Percentiles rank a stretch among this genome's conserved stretches.
Evolutionary conservation across 441 rosid species (phyloP).

Genomic region (Eutrema salsugineum): DNA sequence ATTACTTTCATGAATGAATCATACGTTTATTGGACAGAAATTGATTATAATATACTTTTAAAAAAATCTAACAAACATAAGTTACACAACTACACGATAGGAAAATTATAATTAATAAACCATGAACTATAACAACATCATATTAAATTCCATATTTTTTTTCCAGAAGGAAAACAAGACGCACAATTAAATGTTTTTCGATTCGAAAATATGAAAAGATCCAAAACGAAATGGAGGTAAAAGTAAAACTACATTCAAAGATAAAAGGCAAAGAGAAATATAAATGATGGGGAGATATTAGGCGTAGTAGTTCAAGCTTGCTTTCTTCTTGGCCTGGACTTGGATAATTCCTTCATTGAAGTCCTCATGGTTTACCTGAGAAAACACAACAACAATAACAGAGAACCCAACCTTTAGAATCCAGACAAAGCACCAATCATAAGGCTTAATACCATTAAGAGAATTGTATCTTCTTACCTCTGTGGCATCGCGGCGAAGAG

Average conservation of each 20-base stretch:
- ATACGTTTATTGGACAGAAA: neutral
- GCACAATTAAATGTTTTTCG: constrained; percentile 8
- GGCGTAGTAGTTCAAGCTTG: constrained; percentile 92
- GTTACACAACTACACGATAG: neutral
- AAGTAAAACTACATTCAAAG: constrained; percentile 4
- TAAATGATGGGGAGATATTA: constrained; percentile 12
- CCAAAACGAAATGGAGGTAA: neutral
- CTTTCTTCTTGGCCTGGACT: constrained; percentile 97
- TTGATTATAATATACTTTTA: neutral
- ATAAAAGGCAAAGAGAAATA: neutral
- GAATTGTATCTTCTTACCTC: constrained; percentile 48
- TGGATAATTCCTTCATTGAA: constrained; percentile 97
- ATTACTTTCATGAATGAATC: no score
- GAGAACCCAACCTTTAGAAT: neutral
- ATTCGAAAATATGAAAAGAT: constrained; percentile 15
- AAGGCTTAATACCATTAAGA: neutral
- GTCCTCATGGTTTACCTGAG: constrained; percentile 91
- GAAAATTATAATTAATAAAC: neutral
- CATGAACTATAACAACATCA: no score
- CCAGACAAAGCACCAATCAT: neutral
- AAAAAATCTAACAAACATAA: neutral
- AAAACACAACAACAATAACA: neutral
- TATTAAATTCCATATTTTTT: neutral
- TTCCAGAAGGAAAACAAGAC: neutral
- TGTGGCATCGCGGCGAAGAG: constrained; percentile 96